phyloP scores from a whole-genome alignment of 768 basidiomycete genomes.

The Floccularia luteovirens region DNA sequence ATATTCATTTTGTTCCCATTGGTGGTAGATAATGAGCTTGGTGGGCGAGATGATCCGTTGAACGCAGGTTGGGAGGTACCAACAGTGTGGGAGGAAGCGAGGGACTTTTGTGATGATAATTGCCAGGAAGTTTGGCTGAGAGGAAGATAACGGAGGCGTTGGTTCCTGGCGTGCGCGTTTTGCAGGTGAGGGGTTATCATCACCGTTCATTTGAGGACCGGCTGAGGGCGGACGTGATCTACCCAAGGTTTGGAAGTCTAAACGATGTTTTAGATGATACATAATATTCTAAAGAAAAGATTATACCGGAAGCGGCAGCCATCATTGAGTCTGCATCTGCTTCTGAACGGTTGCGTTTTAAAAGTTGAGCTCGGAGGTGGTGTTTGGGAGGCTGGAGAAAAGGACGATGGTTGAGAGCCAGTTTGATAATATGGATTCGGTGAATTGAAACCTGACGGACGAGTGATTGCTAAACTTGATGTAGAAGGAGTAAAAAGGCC shows the following conservation, averaged over 20 bases:
- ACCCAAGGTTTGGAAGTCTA: constrained; percentile 39
- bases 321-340: constrained; percentile 43
- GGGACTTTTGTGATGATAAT: constrained; percentile 19
- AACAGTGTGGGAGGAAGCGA: constrained; percentile 15
- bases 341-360: constrained; percentile 63
- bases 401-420: constrained; percentile 42
- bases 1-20: constrained; percentile 33
- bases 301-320: constrained; percentile 12
- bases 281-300: background rate
- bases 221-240: constrained; percentile 44
- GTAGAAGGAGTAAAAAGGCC: constrained; percentile 84
- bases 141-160: constrained; percentile 19
- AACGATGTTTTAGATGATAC: background rate
- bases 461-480: constrained; percentile 36
- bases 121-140: constrained; percentile 26
- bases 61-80: constrained; percentile 21
- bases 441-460: constrained; percentile 41
- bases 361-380: constrained; percentile 40
- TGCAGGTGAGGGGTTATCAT: constrained; percentile 60
- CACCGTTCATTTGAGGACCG: constrained; percentile 41
- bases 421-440: constrained; percentile 40
- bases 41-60: constrained; percentile 41
- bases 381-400: constrained; percentile 35
- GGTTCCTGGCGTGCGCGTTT: constrained; percentile 64
- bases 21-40: constrained; percentile 29